Evolutionary conservation across 1,139 yeast genomes (phyloP).

Genomic region (Candida sp.): DNA sequence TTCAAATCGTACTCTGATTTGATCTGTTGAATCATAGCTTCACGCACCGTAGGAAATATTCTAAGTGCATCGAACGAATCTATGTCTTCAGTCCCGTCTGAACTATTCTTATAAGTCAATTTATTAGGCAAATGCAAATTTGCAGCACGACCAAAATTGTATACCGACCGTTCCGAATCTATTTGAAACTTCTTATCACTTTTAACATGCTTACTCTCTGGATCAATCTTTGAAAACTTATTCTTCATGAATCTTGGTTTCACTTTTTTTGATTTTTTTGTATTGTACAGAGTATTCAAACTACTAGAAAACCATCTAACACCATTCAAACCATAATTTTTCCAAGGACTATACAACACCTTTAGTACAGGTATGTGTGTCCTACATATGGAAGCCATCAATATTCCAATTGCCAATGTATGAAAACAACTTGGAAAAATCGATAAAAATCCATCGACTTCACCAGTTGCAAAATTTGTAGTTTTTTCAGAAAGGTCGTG

Average conservation of each 20-base stretch:
- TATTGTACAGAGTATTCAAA: not conserved
- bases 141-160: constrained; percentile 23
- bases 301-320: not conserved
- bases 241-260: not conserved
- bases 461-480: not conserved
- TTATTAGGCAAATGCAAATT: constrained; percentile 19
- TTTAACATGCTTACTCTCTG: not conserved
- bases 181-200: not conserved
- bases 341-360: not conserved
- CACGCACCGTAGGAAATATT: constrained; percentile 65
- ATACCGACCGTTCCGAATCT: constrained; percentile 4
- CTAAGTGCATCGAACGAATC: constrained; percentile 61
- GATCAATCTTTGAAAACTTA: not conserved
- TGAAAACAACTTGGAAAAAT: not conserved
- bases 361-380: not conserved
- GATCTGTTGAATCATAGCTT: constrained; percentile 59
- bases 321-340: not conserved
- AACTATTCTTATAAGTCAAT: constrained; percentile 13
- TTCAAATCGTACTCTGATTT: constrained; percentile 41
- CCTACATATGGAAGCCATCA: not conserved
- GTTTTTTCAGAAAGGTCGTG: not conserved
- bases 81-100: constrained; percentile 45
- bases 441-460: not conserved
- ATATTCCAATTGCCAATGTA: not conserved
- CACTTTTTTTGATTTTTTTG: not conserved